A percentile compares a stretch with the other conserved stretches of the same genome.
These are phyloP conservation scores for Hemerocallis citrina DNA, from an alignment of 106 monocot genomes.

Conservation along the genomic window DNA sequence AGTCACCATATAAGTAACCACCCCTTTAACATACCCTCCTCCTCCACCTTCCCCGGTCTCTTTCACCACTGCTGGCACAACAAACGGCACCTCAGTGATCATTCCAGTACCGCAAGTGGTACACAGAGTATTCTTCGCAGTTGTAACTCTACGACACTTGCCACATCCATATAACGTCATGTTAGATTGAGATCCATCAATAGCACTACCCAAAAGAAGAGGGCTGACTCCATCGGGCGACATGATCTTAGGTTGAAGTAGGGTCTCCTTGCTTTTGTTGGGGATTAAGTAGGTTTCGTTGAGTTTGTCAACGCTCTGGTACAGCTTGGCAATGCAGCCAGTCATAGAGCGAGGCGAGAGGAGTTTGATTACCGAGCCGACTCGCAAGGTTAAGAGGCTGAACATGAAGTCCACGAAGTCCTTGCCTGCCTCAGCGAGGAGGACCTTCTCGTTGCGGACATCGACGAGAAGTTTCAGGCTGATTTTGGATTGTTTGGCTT, in stretches of 20 bases:
- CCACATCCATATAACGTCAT: no score
- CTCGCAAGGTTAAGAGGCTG: not conserved
- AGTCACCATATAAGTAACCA: no score
- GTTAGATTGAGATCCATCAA: no score
- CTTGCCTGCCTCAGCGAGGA: not conserved
- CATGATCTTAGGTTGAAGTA: not conserved
- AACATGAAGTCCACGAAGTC: not conserved
- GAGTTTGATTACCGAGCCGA: not conserved
- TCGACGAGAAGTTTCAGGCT: not conserved
- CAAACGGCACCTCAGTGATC: no score
- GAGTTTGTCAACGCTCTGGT: not conserved
- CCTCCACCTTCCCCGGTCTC: no score
- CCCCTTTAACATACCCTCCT: no score
- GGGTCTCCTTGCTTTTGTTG: not conserved
- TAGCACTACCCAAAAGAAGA: not conserved
- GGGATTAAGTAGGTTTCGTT: not conserved
- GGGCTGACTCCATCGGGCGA: not conserved
- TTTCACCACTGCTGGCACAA: no score
- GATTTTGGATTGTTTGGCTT: no score
- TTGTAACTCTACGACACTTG: no score
- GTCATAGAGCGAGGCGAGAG: not conserved
- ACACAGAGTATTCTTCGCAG: no score
- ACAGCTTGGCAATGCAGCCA: not conserved
- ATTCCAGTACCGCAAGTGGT: no score
- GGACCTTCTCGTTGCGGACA: not conserved